phyloP scores from a whole-genome alignment of 1,284 basidiomycete species.

The Trametes versicolor region DNA sequence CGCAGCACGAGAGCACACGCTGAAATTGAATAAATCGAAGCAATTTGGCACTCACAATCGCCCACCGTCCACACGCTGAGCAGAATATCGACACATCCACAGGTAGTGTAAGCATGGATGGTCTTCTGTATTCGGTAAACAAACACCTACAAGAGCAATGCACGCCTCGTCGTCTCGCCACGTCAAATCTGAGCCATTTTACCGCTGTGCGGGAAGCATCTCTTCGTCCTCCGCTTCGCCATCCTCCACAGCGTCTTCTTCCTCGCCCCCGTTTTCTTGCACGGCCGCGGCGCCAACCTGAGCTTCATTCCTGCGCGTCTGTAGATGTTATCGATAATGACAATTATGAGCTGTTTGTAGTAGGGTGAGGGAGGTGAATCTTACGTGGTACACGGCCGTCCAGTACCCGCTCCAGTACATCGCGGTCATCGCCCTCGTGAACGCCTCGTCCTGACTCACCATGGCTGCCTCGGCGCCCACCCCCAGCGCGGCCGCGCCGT shows the following conservation, averaged over 20 bases:
- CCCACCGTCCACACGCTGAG: conserved; percentile 10
- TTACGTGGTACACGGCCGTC: conserved; percentile 82
- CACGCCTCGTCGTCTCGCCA: neutral
- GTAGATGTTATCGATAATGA: neutral
- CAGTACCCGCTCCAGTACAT: conserved; percentile 89
- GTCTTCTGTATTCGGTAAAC: conserved; percentile 28
- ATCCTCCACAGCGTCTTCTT: conserved; percentile 31
- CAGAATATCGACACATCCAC: conserved; percentile 25
- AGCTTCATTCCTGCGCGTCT: conserved; percentile 34
- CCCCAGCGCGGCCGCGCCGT: conserved; percentile 38
- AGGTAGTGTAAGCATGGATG: conserved; percentile 36
- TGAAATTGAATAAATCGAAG: no score
- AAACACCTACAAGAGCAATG: conserved; percentile 27
- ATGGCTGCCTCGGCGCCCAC: conserved; percentile 47
- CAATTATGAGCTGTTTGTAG: neutral
- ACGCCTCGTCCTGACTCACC: conserved; percentile 76
- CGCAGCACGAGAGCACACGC: no score
- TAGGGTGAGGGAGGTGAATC: conserved; percentile 18
- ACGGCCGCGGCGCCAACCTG: conserved; percentile 15
- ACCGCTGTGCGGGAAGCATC: conserved; percentile 42
- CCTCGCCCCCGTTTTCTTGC: conserved; percentile 6
- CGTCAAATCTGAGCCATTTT: neutral
- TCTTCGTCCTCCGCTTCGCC: conserved; percentile 44
- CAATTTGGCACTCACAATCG: neutral
- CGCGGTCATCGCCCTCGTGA: conserved; percentile 73